phyloP scores from a whole-genome alignment of 129 eudicot genomes.

The Apium graveolens region DNA sequence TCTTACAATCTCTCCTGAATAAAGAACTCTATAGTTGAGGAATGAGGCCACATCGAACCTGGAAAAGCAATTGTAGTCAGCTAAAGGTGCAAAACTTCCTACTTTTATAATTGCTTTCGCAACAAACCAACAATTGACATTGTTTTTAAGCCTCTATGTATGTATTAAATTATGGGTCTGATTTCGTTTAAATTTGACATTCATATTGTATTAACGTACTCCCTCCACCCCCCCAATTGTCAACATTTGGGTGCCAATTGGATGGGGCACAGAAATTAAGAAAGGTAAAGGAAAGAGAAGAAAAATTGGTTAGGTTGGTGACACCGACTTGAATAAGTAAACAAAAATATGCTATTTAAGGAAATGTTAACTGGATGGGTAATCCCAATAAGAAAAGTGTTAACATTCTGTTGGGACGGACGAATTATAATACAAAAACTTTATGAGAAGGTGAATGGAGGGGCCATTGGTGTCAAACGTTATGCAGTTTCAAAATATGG shows the following conservation, averaged over 20 bases:
- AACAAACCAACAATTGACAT: neutral
- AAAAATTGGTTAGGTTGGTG: too few relatives aligned
- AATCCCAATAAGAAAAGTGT: too few relatives aligned
- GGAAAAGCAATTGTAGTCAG: slow-evolving; percentile 15
- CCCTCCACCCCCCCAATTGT: too few relatives aligned
- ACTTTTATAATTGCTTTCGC: neutral
- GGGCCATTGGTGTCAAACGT: neutral
- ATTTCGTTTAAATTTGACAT: neutral
- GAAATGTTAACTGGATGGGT: too few relatives aligned
- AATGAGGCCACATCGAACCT: slow-evolving; percentile 89
- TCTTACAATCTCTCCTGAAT: slow-evolving; percentile 74
- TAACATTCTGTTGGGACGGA: too few relatives aligned
- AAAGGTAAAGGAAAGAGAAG: too few relatives aligned
- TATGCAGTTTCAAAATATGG: neutral
- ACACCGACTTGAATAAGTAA: too few relatives aligned
- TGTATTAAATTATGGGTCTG: neutral
- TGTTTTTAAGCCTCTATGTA: neutral
- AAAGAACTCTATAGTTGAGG: slow-evolving; percentile 52
- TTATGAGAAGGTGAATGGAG: neutral
- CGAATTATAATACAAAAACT: neutral
- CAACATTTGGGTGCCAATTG: too few relatives aligned
- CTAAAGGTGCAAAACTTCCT: neutral
- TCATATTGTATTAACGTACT: too few relatives aligned
- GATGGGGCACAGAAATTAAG: too few relatives aligned
- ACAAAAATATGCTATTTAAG: too few relatives aligned